Evolutionary conservation across 169 alveolate species (phyloP), one percentile per base, ranked within the genome.

Genomic region (Plasmodium gonderi): DNA sequence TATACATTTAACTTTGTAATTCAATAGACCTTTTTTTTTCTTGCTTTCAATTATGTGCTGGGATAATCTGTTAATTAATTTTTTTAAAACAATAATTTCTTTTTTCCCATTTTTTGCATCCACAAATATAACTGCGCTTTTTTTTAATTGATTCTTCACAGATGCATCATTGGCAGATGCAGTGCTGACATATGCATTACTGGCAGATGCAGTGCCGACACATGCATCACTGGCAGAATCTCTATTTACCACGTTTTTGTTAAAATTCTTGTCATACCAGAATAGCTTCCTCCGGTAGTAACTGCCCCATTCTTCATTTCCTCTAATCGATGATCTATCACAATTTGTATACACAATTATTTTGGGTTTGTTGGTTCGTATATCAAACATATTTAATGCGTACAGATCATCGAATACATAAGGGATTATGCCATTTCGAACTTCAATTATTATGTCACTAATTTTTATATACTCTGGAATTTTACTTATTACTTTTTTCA

Each of bases 291-390:
- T 94, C 38, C 97, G 80, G 80, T 95, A 95, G 68, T 94, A 95
- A 47, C 77, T 92, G 2, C 94, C 96, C 97, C 97, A 95, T n/a
- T 95, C 96, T 54, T 92, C 96, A 33, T 68, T 92, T 2, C 95
- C 97, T 29, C 54, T 64, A 12, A 60, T n/a, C 9, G 96, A 82
- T 0, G 96, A 82, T 26, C 77, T 80, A 65, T 95, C 97, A 23
- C 95, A 92, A 44, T 94, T 95, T 11, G 97, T 95, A 76, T 92
- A 95, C 3, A 95, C 97, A 47, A 92, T 76, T 29, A 94, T 89
- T 29, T 79, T 92, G 0, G 97, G 97, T 60, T 94, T 95, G 36
- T 91, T 94, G 12, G 97, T 94, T 64, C 89, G 79, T 77, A 94
- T 82, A 69, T 91, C 83, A 91, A 90, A 95, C 11, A 95, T 90